Evolutionary conservation across 768 basidiomycete species (phyloP), one percentile per base, ranked within the genome.

Genomic region (Phylloporus sp.): DNA sequence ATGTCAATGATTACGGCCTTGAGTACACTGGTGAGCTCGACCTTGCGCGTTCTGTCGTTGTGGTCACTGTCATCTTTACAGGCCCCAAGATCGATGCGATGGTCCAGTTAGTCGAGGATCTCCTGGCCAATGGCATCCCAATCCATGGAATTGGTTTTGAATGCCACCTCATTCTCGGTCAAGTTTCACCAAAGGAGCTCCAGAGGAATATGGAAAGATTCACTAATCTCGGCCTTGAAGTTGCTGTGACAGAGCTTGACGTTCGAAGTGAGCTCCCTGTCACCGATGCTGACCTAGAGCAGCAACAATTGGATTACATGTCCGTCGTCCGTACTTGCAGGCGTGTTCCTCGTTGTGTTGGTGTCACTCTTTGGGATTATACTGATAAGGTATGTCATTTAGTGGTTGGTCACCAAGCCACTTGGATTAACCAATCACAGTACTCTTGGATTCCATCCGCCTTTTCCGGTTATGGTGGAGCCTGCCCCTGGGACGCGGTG

Each of bases 181-280:
- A 76, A 54, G 72, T 85, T 15, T 80, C 81, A 2, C 65, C 73
- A 4, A 53, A 59, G n/a, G 52, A 69, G 11, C 63, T 86, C 44
- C 69, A 76, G 49, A 63, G 72, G 3, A 79, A 80, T 52, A 67
- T 84, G 49, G 61, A 76, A 53, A 71, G 75, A 45, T 79, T 86
- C 61, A 75, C 79, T 12, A 76, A 76, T 11, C 76, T 85, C 24
- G 83, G 85, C 5, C 70, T 86, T 38, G 84, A 86, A 57, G 79
- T 85, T 23, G 84, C 83, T 10, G 78, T 85, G 57, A 86, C 85
- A 3, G 85, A 85, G 61, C 75, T 86, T 43, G 84, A 86, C 60
- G 81, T 81, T 58, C 74, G 84, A 44, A 81, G 84, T 73, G 73
- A 72, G 8, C 58, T 54, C 11, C 83, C 82, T 13, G 73, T 70